Base-by-base conservation (phyloP, 2,329 filamentous ascomycete species). In the Xylaria sp. region DNA sequence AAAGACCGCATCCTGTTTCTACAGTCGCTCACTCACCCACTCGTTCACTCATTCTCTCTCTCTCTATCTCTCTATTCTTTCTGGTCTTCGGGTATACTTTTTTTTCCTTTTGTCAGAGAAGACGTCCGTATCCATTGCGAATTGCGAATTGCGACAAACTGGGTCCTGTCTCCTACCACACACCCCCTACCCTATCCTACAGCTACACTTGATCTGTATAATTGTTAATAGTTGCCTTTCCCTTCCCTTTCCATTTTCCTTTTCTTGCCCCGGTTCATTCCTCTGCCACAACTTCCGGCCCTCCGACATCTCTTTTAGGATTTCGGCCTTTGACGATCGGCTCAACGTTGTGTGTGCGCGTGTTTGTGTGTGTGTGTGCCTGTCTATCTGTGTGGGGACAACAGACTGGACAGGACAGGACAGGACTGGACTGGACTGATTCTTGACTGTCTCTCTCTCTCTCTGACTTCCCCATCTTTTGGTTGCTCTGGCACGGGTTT, bases 191-290 rank as follows among this genome's bases (percentile, higher is more conserved):
- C n/a, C n/a, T n/a, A n/a, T n/a, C n/a, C n/a, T 44, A 24, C 47
- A 38, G 48, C 39, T 39, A n/a, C 48, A 22, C 45, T 57, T 50
- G 46, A 54, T 57, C 54, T 57, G 44, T 54, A 20, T 62, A 60
- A 60, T 60, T 57, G 50, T 54, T 62, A 60, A 62, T 58, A 58
- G 43, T 39, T 46, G 16, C 7, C 16, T 34, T 34, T 34, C 11
- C 3, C 29, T 34, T 34, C 29, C 29, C 9, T 34, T 34, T 13
- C 11, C 24, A 5, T 11, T 26, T 26, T 11, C 11, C 24, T 11
- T 11, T 26, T 26, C 24, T 26, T 11, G 24, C 24, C 11, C 11
- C 24, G n/a, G n/a, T n/a, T 26, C 24, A 11, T 26, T 26, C 24
- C 11, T 11, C 11, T 11, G 5, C 24, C 24, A 26, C 29, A 7